Evolutionary conservation across 2,329 filamentous ascomycete species (phyloP), one percentile per base, ranked within the genome.

Genomic region (Penicillium concentricum): DNA sequence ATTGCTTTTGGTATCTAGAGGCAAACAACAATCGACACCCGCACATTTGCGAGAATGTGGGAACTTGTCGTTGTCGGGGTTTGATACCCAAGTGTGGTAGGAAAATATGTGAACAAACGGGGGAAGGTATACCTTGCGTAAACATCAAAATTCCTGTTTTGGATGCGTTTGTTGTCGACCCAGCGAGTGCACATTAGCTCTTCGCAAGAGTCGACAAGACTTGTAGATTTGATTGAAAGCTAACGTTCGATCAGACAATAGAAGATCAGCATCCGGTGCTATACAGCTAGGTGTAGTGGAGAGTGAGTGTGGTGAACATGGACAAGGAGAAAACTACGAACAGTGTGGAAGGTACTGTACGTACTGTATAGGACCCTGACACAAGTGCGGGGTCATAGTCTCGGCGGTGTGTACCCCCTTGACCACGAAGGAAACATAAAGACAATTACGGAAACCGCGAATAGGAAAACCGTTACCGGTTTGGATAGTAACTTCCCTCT

Each of bases 1-100:
- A 7, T 65, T 54, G 20, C 32, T 63, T 35, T 63, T 12, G 56
- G 60, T 65, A 63, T 45, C 47, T 59, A 56, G 58, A 64, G 58
- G 56, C 56, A 63, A 56, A 63, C 60, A 63, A 57, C 61, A 56
- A 61, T 61, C 57, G 63, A 64, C 61, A 64, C 58, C 54, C 58
- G 56, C 63, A 65, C 62, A 49, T 51, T 49, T 54, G 44, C 28
- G 51, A 60, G 44, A 46, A 50, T 57, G 62, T 61, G 56, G 56
- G 59, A 60, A 28, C 59, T 61, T 63, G 61, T 63, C 62, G 61
- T 61, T 43, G 61, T 56, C 54, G 57, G 62, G 57, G 61, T 61
- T 62, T 60, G 56, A 54, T 56, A 65, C 61, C 41, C 41, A 38
- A 6, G n/a, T 2, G 7, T 24, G 9, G n/a, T 6, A 28, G 9